Base-by-base conservation (phyloP, 345 rosid genomes). In the Eucalyptus guilfoylei region DNA sequence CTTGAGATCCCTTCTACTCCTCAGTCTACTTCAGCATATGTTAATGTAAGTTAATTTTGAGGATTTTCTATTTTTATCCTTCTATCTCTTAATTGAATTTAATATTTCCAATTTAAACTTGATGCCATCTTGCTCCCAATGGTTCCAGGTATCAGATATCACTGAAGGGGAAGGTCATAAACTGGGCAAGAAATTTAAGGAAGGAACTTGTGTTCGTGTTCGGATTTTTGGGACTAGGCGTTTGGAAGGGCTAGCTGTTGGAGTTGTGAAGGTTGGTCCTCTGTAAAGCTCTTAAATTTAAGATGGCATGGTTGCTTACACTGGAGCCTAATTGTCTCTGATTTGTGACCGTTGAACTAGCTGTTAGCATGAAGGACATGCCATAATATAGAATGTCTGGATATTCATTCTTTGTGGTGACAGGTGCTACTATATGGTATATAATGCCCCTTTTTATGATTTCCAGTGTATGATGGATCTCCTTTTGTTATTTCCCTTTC, bases 211-310 rank as follows among this genome's bases (percentile, higher is more conserved):
- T 87, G 96, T 97, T 90, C 99, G 99, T 90, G 96, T 94, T 89
- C 96, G 99, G 91, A 91, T 98, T 91, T 95, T 95, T 86, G 98
- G 98, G 60, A 93, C 92, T 89, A 95, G 93, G 93, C 98, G 93
- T 92, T 93, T 98, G 95, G 99, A 98, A 91, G 99, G 99, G 92
- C 93, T 97, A 93, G 98, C 98, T 30, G 92, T 94, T 42, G 99
- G 99, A 90, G 93, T 92, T 89, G 87, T 96, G 93, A 98, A 98
- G 99, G 99, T 97, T 9, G 32, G 42, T 86, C 72, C 60, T 37
- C 80, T 76, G 45, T 44, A 80, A 47, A 40, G 87, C 60, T 49
- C 87, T 11, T 50, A 19, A 50, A 86, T 85, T 45, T 48, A 86
- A 32, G 62, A 86, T 45, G 34, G 42, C 87, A n/a, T 49, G 26